Evolutionary conservation across 345 rosid species (phyloP).

Genomic region (Hirschfeldia incana): DNA sequence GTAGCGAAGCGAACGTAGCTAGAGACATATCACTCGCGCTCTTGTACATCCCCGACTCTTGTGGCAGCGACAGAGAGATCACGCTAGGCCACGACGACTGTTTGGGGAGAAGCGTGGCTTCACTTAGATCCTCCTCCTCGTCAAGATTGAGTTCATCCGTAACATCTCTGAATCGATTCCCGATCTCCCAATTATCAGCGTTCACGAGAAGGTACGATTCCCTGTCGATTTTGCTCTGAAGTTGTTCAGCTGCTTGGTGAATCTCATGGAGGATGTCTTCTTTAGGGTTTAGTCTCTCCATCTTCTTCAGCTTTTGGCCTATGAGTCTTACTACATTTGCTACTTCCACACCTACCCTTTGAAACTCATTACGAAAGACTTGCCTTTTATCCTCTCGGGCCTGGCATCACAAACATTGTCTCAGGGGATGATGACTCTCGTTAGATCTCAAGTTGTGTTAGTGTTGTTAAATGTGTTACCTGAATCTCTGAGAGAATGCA

Average conservation of each 20-base stretch:
- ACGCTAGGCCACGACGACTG: too few relatives aligned
- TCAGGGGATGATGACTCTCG: background rate
- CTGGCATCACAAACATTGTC: conserved; percentile 34
- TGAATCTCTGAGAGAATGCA: conserved; percentile 94
- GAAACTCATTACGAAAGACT: conserved; percentile 58
- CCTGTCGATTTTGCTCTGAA: conserved; percentile 70
- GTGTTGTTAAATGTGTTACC: conserved; percentile 46
- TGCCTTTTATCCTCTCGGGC: conserved; percentile 63
- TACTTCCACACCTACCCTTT: conserved; percentile 62
- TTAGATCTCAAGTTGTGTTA: background rate
- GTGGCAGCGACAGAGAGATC: background rate
- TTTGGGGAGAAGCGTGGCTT: too few relatives aligned
- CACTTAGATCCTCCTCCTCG: conserved; percentile 13
- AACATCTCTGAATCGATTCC: conserved; percentile 12
- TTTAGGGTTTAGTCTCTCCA: conserved; percentile 64
- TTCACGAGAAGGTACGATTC: conserved; percentile 48
- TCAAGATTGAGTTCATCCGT: conserved; percentile 48
- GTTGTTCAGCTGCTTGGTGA: conserved; percentile 74
- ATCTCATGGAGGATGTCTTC: conserved; percentile 56
- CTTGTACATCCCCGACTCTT: conserved; percentile 46
- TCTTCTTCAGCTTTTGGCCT: conserved; percentile 65
- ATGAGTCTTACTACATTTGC: conserved; percentile 68
- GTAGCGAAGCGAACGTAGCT: conserved; percentile 75
- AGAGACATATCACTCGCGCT: conserved; percentile 77
- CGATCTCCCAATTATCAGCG: conserved; percentile 49